Conservation (phyloP, 2,329 filamentous ascomycete genomes). For the Cordyceps sp. region DNA sequence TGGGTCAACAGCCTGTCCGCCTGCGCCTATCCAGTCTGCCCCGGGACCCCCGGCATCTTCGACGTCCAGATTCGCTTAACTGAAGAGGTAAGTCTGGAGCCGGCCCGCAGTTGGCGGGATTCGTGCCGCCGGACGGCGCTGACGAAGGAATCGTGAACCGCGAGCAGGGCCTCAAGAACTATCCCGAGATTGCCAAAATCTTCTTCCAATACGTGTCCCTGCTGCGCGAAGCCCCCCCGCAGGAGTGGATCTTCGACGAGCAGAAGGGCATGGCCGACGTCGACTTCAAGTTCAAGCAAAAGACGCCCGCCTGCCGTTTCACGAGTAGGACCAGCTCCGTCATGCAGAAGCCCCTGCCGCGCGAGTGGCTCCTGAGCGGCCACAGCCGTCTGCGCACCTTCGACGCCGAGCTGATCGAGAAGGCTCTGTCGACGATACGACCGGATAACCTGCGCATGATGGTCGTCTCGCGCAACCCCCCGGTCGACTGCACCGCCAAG, state of each 20-base stretch:
- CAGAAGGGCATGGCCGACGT: conserved; percentile 82
- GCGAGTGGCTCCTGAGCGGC: conserved; percentile 77
- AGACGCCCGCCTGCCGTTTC: conserved; percentile 76
- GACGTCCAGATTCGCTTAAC: conserved; percentile 67
- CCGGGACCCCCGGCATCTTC: conserved; percentile 62
- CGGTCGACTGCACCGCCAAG: conserved; percentile 69
- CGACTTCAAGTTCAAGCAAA: conserved; percentile 89
- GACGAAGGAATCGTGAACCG: no score
- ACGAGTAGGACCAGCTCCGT: conserved; percentile 69
- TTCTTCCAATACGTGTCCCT: conserved; percentile 88
- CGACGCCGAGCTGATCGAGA: conserved; percentile 57
- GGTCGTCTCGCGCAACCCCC: conserved; percentile 68
- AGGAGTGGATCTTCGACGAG: conserved; percentile 90
- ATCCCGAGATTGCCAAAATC: conserved; percentile 65
- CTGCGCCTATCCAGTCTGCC: conserved; percentile 59
- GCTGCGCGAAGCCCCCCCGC: conserved; percentile 61
- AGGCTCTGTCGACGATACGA: conserved; percentile 55
- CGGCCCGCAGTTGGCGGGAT: not conserved
- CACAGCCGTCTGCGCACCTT: conserved; percentile 64
- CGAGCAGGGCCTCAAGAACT: conserved; percentile 50
- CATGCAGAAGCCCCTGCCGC: conserved; percentile 82
- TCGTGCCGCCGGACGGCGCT: not conserved
- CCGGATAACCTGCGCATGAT: conserved; percentile 83
- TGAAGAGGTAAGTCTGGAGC: conserved; percentile 50
- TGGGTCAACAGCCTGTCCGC: conserved; percentile 77